Evolutionary conservation across 148 eudicot genomes (phyloP), one percentile per base, ranked within the genome.

Genomic region (Camellia japonica): DNA sequence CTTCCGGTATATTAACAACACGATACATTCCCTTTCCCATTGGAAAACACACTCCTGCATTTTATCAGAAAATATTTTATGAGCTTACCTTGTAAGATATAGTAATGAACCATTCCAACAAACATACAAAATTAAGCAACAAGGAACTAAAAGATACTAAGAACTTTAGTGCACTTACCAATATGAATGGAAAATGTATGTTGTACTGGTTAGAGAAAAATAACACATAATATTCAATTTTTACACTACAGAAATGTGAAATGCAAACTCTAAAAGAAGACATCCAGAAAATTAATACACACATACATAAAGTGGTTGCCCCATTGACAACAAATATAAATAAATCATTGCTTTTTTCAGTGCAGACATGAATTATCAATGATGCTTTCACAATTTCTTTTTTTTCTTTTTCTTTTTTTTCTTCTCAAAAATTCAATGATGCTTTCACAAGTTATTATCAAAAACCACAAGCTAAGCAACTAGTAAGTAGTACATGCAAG

Each of bases 21-120:
- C 98, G 97, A 82, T 90, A 91, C 87, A 91, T 83, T 78, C 98
- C 99, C 87, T 86, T 93, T 66, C 97, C 99, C 91, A 96, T 91
- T 14, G 99, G 99, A 82, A 91, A 96, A 84, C 97, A 90, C 74
- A 96, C 94, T 59, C 98, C 99, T 96, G 83, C 49, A 78, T 79
- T 49, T 77, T 10, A 77, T n/a, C 10, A 74, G 46, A 9, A 56
- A 11, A 41, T 6, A 75, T 3, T 7, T 7, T 42, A 44, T 14
- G 20, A 59, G 16, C 55, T 3, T 30, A 47, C 52, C 18, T 46
- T 68, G 5, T 16, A 44, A 72, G 41, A 73, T 42, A 42, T 14
- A 13, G 44, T 42, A 60, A 46, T 59, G 43, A 16, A 69, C 13
- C 15, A 43, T 49, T 18, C 61, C 68, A 4, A 38, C 60, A 42